These are phyloP conservation scores for Auricularia auricula-judae DNA, from an alignment of 768 basidiomycete genomes.

Conservation along the genomic window DNA sequence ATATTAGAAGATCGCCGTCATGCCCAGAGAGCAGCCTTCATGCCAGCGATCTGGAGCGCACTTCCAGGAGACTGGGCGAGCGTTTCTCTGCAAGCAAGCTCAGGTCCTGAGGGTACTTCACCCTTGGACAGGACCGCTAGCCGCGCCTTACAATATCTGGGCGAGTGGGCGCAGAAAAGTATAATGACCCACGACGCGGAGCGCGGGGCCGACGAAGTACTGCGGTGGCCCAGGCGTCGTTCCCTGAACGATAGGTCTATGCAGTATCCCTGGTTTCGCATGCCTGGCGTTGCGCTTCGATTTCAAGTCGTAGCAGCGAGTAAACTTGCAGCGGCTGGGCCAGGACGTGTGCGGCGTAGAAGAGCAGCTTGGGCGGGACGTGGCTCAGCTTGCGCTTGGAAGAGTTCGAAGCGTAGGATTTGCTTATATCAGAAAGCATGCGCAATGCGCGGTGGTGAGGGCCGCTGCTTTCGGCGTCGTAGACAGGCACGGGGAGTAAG, in stretches of 20 bases:
- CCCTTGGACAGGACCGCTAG: too few relatives aligned
- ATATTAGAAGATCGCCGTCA: too few relatives aligned
- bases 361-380: conserved; percentile 49
- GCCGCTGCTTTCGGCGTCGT: conserved; percentile 16
- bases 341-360: conserved; percentile 55
- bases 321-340: conserved; percentile 34
- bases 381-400: conserved; percentile 19
- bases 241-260: neutral
- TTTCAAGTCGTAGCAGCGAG: conserved; percentile 31
- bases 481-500: conserved; percentile 36
- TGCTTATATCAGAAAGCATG: conserved; percentile 44
- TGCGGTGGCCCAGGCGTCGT: neutral
- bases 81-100: too few relatives aligned
- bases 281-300: conserved; percentile 16
- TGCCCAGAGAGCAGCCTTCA: too few relatives aligned
- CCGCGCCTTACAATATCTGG: too few relatives aligned
- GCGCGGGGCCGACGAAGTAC: neutral
- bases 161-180: too few relatives aligned
- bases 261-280: conserved; percentile 15
- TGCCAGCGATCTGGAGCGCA: too few relatives aligned
- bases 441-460: conserved; percentile 31
- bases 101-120: too few relatives aligned
- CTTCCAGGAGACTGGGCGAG: too few relatives aligned
- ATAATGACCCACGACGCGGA: too few relatives aligned
- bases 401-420: conserved; percentile 24